Evolutionary conservation across 2,329 filamentous ascomycete genomes (phyloP).

Genomic region (Fusarium zealandicum): DNA sequence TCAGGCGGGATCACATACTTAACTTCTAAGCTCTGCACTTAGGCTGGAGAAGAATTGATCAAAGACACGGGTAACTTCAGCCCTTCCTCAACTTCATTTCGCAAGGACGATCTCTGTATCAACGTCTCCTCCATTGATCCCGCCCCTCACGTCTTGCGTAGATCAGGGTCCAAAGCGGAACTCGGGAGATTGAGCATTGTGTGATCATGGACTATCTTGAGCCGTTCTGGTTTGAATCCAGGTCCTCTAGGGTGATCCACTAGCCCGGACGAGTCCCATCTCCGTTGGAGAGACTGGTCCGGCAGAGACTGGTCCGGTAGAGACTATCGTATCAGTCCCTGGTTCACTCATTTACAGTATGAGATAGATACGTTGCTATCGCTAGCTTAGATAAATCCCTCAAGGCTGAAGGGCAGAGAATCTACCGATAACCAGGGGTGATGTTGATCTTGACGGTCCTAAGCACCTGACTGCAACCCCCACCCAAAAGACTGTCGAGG

Average conservation of each 20-base stretch:
- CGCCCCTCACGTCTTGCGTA: neutral
- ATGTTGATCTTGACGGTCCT: too few relatives aligned
- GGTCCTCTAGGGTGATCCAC: neutral
- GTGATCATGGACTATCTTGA: neutral
- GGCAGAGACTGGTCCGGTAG: neutral
- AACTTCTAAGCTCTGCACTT: neutral
- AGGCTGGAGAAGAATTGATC: neutral
- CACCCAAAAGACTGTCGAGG: too few relatives aligned
- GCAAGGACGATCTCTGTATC: too few relatives aligned
- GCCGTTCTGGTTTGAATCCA: neutral
- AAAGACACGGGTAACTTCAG: neutral
- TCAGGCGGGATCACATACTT: neutral
- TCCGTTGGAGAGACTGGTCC: neutral
- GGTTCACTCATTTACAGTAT: neutral
- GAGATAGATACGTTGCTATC: neutral
- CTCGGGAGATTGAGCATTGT: neutral
- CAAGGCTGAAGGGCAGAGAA: neutral
- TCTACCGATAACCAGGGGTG: too few relatives aligned
- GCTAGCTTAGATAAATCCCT: too few relatives aligned
- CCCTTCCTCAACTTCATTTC: neutral
- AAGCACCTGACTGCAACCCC: too few relatives aligned
- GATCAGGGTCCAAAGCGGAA: neutral
- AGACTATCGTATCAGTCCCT: neutral
- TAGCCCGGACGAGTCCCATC: constrained; percentile 6
- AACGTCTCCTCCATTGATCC: constrained; percentile 10